phyloP scores from a whole-genome alignment of 2,329 filamentous ascomycete genomes.

The Penicillium sp. region DNA sequence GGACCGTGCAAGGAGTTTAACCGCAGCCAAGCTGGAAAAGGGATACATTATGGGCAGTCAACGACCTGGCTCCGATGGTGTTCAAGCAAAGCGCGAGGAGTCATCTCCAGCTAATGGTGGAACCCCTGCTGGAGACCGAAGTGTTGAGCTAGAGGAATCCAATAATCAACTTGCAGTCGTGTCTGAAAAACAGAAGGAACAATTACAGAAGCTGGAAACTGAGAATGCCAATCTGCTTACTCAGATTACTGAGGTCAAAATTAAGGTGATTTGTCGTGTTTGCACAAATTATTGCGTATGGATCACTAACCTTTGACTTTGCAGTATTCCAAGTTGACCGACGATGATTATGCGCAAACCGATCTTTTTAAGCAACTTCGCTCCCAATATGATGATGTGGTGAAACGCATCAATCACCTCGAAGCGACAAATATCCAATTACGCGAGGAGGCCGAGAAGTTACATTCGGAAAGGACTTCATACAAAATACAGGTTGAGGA shows the following conservation, averaged over 20 bases:
- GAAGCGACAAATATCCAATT: constrained; percentile 85
- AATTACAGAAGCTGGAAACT: constrained; percentile 73
- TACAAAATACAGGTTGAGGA: constrained; percentile 80
- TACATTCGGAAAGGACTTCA: constrained; percentile 79
- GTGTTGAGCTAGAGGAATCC: constrained; percentile 71
- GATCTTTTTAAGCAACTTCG: constrained; percentile 93
- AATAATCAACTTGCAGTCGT: constrained; percentile 76
- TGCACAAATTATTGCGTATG: neutral
- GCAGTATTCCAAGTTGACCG: constrained; percentile 69
- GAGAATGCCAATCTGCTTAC: constrained; percentile 75
- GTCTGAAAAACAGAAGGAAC: constrained; percentile 81
- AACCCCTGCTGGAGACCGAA: constrained; percentile 53
- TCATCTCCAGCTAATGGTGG: constrained; percentile 57
- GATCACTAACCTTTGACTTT: constrained; percentile 7
- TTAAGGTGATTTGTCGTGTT: constrained; percentile 45
- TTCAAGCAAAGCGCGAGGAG: constrained; percentile 52
- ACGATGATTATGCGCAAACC: constrained; percentile 91
- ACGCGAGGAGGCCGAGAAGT: constrained; percentile 78
- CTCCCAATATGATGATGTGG: constrained; percentile 85
- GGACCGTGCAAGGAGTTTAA: constrained; percentile 82
- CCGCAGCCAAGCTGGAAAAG: constrained; percentile 88
- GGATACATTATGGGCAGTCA: constrained; percentile 73
- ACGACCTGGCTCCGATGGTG: constrained; percentile 48
- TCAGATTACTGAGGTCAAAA: constrained; percentile 73
- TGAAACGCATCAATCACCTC: constrained; percentile 86